These are phyloP conservation scores for Backusella circina DNA, from an alignment of 192 early-diverging fungal genomes.

Conservation along the genomic window DNA sequence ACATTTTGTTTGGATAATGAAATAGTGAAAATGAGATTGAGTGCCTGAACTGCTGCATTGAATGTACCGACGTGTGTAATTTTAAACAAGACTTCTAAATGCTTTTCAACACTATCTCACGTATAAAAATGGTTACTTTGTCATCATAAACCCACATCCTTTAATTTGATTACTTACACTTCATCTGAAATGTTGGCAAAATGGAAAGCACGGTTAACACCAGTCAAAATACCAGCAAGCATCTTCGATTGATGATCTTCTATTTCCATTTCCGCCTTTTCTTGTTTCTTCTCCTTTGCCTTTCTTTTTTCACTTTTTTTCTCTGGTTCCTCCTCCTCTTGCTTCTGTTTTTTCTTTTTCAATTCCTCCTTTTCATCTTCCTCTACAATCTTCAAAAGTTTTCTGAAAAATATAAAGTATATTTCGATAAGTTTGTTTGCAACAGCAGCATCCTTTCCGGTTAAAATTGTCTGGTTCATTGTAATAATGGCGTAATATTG, in stretches of 20 bases:
- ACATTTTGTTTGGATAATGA: slow-evolving; percentile 43
- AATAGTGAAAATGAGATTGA: slow-evolving; percentile 85
- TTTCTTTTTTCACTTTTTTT: slow-evolving; percentile 27
- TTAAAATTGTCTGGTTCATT: slow-evolving; percentile 88
- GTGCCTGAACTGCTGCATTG: slow-evolving; percentile 90
- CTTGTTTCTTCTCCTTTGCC: slow-evolving; percentile 24
- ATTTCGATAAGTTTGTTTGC: slow-evolving; percentile 86
- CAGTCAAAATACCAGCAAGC: slow-evolving; percentile 87
- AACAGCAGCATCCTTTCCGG: slow-evolving; percentile 61
- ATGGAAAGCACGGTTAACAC: slow-evolving; percentile 93
- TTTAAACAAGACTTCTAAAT: slow-evolving; percentile 88
- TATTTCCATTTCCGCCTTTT: slow-evolving; percentile 36
- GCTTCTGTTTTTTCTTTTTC: slow-evolving; percentile 32
- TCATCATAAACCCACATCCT: neutral
- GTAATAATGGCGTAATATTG: slow-evolving; percentile 91
- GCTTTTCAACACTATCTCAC: slow-evolving; percentile 60
- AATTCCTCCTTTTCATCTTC: slow-evolving; percentile 47
- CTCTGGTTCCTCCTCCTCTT: slow-evolving; percentile 21
- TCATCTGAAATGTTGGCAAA: slow-evolving; percentile 80
- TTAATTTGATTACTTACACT: slow-evolving; percentile 33
- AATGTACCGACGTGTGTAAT: slow-evolving; percentile 88
- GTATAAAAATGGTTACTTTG: neutral
- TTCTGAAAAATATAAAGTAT: slow-evolving; percentile 91
- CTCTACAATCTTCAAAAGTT: slow-evolving; percentile 58
- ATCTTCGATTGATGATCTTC: slow-evolving; percentile 78